Percentiles rank a stretch among this genome's conserved stretches.
Conservation (phyloP, 2,329 filamentous ascomycete species). For the Samsoniella hepiali region DNA sequence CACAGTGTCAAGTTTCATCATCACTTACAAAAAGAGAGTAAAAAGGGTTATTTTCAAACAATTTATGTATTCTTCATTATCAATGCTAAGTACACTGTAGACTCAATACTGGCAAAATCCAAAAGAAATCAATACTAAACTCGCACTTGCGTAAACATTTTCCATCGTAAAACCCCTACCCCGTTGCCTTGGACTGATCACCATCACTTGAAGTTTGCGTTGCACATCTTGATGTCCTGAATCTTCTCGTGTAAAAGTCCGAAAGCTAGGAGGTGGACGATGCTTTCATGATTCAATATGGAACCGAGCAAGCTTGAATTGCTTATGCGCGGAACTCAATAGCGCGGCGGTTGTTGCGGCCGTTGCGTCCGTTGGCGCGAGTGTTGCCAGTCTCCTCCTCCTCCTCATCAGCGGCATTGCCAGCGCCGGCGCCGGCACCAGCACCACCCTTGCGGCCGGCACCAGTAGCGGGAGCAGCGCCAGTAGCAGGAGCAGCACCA, state of each 20-base stretch:
- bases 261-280: neutral
- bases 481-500: neutral
- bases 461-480: slow-evolving; percentile 3
- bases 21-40: too few relatives aligned
- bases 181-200: neutral
- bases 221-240: neutral
- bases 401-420: neutral
- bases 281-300: neutral
- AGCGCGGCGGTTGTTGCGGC: slow-evolving; percentile 20
- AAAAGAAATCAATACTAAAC: neutral
- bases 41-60: neutral
- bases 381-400: slow-evolving; percentile 13
- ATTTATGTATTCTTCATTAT: slow-evolving; percentile 6
- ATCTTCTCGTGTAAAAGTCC: neutral
- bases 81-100: neutral
- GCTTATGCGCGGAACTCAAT: slow-evolving; percentile 22
- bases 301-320: neutral
- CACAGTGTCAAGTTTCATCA: neutral
- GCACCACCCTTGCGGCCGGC: neutral
- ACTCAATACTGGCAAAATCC: neutral
- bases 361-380: slow-evolving; percentile 11
- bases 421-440: neutral
- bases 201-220: neutral
- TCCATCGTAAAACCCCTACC: neutral
- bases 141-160: slow-evolving; percentile 6